phyloP scores from a whole-genome alignment of 2,329 filamentous ascomycete species.

The Pezicula carpinea region DNA sequence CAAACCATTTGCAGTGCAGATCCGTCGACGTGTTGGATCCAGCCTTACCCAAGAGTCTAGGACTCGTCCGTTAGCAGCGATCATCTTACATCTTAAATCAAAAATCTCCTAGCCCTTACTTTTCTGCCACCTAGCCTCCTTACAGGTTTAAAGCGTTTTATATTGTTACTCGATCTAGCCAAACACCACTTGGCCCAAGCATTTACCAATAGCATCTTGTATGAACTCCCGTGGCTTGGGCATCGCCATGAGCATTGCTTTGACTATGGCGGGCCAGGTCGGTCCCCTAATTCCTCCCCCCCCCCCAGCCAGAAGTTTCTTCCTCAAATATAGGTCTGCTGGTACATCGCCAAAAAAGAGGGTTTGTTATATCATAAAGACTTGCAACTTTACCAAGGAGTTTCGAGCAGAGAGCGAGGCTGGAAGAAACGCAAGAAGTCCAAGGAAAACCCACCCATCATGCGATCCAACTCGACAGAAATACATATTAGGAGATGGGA shows the following conservation, averaged over 20 bases:
- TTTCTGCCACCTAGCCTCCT: too few species aligned
- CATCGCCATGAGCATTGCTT: conserved; percentile 4
- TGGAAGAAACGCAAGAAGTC: conserved; percentile 12
- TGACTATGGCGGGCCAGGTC: conserved; percentile 13
- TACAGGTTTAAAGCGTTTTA: too few species aligned
- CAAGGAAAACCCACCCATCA: conserved; percentile 3
- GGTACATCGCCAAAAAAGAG: not conserved
- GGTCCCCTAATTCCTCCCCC: conserved; percentile 3
- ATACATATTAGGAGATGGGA: conserved; percentile 32
- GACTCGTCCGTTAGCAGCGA: too few species aligned
- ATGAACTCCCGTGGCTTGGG: conserved; percentile 9
- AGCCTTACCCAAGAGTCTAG: too few species aligned
- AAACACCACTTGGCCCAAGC: not conserved
- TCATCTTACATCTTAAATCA: too few species aligned
- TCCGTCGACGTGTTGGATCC: too few species aligned
- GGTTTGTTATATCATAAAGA: conserved; percentile 7
- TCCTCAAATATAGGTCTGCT: not conserved
- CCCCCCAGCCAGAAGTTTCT: conserved; percentile 5
- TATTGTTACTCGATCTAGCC: not conserved
- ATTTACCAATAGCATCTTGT: not conserved
- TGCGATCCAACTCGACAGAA: conserved; percentile 11
- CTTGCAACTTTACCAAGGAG: conserved; percentile 17
- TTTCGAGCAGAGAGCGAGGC: conserved; percentile 16
- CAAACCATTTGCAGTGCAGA: too few species aligned
- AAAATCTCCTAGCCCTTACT: too few species aligned